A percentile compares a stretch with the other conserved stretches of the same genome.
phyloP scores from a whole-genome alignment of 2,329 filamentous ascomycete genomes.

The Neobulgaria alba region DNA sequence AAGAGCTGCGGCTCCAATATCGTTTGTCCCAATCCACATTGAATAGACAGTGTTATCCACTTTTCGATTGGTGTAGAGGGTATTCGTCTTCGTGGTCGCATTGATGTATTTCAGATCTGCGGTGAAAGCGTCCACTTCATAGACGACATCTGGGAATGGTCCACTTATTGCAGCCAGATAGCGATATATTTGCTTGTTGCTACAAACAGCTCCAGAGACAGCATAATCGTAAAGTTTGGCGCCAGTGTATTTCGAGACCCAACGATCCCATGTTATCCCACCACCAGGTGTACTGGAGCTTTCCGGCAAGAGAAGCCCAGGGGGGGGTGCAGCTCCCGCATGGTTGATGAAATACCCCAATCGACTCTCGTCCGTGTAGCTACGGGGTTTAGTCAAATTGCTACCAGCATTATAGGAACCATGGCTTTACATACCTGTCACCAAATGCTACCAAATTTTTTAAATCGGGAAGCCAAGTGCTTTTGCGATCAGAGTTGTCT shows the following conservation, averaged over 20 bases:
- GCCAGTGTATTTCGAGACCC: constrained; percentile 51
- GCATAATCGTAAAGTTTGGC: constrained; percentile 60
- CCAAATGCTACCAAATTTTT: constrained; percentile 62
- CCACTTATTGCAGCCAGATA: constrained; percentile 40
- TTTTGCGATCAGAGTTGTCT: neutral
- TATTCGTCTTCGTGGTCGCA: constrained; percentile 25
- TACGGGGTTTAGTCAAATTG: constrained; percentile 12
- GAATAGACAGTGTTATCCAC: constrained; percentile 59
- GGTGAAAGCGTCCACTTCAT: constrained; percentile 49
- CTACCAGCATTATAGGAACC: neutral
- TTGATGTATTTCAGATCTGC: constrained; percentile 36
- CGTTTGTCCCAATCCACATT: constrained; percentile 77
- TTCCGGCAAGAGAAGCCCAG: constrained; percentile 41
- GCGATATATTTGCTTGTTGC: constrained; percentile 56
- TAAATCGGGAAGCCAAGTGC: constrained; percentile 37
- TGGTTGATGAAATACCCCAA: constrained; percentile 52
- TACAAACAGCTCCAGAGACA: constrained; percentile 63
- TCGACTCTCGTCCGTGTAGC: constrained; percentile 64
- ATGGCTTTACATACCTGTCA: constrained; percentile 40
- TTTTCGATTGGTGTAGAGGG: constrained; percentile 37
- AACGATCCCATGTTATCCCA: constrained; percentile 61
- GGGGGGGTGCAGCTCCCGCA: constrained; percentile 51
- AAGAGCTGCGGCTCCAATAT: constrained; percentile 59
- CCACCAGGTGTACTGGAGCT: constrained; percentile 51
- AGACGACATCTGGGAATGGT: constrained; percentile 53